Percentiles rank a stretch among this genome's conserved stretches.
Evolutionary conservation across 2,329 filamentous ascomycete genomes (phyloP).

Genomic region (Fusarium sambucinum): DNA sequence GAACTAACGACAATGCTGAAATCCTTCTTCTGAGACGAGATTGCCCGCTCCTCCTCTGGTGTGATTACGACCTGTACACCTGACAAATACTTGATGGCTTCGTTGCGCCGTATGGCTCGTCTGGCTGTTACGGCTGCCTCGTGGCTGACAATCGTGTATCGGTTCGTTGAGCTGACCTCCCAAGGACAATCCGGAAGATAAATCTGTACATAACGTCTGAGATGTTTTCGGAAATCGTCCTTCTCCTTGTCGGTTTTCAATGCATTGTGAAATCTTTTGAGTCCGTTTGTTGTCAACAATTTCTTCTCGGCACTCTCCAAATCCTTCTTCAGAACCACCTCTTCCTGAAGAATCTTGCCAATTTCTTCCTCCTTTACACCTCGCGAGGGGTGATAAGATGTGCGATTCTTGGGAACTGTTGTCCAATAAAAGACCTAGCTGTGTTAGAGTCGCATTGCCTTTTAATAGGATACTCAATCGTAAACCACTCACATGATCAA

Average conservation of each 20-base stretch:
- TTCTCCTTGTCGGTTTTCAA: conserved; percentile 83
- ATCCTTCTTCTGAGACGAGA: conserved; percentile 86
- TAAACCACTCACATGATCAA: conserved; percentile 83
- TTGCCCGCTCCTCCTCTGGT: conserved; percentile 85
- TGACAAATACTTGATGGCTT: conserved; percentile 89
- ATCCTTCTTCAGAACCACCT: conserved; percentile 82
- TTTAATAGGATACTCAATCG: conserved; percentile 5
- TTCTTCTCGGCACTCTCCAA: conserved; percentile 76
- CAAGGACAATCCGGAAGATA: conserved; percentile 95
- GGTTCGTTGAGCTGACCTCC: conserved; percentile 90
- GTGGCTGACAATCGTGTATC: conserved; percentile 90
- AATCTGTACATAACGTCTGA: conserved; percentile 91
- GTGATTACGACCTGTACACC: conserved; percentile 95
- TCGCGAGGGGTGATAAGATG: conserved; percentile 85
- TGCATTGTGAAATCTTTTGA: conserved; percentile 76
- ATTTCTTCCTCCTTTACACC: conserved; percentile 77
- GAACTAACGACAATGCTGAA: conserved; percentile 98
- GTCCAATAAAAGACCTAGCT: conserved; percentile 90
- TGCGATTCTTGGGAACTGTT: conserved; percentile 91
- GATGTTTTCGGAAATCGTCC: conserved; percentile 85
- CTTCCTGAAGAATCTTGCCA: conserved; percentile 68
- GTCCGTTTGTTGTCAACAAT: conserved; percentile 77
- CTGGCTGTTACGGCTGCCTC: conserved; percentile 90
- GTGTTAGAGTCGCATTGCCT: conserved; percentile 39
- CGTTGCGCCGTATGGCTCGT: conserved; percentile 80